phyloP scores from a whole-genome alignment of 352 stramenopile genomes.

The Phytopythium delawarense region DNA sequence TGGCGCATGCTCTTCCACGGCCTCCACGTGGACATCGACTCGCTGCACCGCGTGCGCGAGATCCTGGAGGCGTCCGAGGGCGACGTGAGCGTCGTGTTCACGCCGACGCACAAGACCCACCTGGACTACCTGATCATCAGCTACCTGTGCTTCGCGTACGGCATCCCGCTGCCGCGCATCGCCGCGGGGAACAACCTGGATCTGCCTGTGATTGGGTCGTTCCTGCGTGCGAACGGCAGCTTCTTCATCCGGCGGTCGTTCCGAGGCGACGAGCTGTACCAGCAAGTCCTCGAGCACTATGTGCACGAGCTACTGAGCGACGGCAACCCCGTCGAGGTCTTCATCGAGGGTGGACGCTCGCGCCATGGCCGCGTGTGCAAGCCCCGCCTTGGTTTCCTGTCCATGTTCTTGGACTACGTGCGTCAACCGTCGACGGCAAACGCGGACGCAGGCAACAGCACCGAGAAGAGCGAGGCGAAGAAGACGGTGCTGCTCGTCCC shows the following conservation, averaged over 20 bases:
- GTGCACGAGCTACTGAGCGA: slow-evolving; percentile 78
- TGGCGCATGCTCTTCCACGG: slow-evolving; percentile 75
- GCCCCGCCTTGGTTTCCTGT: slow-evolving; percentile 64
- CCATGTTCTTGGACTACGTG: slow-evolving; percentile 66
- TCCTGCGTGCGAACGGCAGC: slow-evolving; percentile 81
- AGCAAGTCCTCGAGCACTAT: slow-evolving; percentile 82
- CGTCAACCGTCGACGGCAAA: slow-evolving; percentile 9
- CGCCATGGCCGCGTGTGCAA: slow-evolving; percentile 77
- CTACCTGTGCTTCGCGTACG: slow-evolving; percentile 87
- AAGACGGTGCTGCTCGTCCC: slow-evolving; percentile 73
- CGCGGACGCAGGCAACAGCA: not conserved
- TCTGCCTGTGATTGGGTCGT: slow-evolving; percentile 70
- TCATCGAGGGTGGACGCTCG: slow-evolving; percentile 84
- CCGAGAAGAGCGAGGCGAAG: slow-evolving; percentile 15
- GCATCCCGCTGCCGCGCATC: slow-evolving; percentile 81
- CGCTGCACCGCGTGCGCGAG: slow-evolving; percentile 48
- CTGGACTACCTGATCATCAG: slow-evolving; percentile 90
- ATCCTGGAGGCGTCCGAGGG: slow-evolving; percentile 40
- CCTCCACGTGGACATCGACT: slow-evolving; percentile 66
- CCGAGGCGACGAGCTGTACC: slow-evolving; percentile 66
- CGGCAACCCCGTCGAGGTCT: slow-evolving; percentile 85
- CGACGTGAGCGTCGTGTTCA: slow-evolving; percentile 75
- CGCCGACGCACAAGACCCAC: slow-evolving; percentile 87
- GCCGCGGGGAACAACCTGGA: slow-evolving; percentile 87
- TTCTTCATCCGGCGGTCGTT: slow-evolving; percentile 90